Conservation (phyloP, 441 rosid genomes). For the Eutrema salsugineum region DNA sequence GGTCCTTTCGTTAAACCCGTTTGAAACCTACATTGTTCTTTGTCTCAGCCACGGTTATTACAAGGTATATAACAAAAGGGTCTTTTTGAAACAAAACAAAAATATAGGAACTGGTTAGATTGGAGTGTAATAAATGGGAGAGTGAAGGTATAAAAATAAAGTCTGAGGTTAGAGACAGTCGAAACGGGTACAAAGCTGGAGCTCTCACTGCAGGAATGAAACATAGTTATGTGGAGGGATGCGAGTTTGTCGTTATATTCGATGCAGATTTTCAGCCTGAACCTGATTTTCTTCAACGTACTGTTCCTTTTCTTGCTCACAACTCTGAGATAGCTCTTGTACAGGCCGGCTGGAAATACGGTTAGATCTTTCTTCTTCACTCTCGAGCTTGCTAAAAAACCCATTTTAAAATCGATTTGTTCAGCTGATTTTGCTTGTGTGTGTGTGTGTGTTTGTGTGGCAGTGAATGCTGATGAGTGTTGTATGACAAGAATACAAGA, state of each 20-base stretch:
- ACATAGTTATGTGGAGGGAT: constrained; percentile 50
- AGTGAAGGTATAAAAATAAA: constrained; percentile 53
- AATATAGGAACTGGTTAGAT: constrained; percentile 43
- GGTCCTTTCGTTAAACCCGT: constrained; percentile 33
- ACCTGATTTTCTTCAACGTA: constrained; percentile 54
- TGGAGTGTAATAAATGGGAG: constrained; percentile 58
- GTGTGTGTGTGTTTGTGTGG: background rate
- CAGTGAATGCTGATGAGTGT: constrained; percentile 48
- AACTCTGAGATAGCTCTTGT: constrained; percentile 60
- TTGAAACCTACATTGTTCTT: constrained; percentile 19
- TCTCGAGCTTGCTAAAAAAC: background rate
- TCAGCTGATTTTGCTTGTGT: background rate
- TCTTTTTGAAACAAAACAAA: background rate
- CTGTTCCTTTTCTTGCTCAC: constrained; percentile 53
- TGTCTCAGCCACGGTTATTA: background rate
- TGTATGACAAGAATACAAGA: constrained; percentile 51
- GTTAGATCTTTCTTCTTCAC: constrained; percentile 23
- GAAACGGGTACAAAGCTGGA: constrained; percentile 70
- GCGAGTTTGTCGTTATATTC: constrained; percentile 55
- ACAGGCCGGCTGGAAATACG: constrained; percentile 71
- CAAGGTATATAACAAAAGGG: background rate
- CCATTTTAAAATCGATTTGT: background rate
- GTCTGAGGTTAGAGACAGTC: constrained; percentile 49
- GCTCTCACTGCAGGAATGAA: constrained; percentile 64
- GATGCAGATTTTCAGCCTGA: constrained; percentile 74